These are phyloP conservation scores for Pestalotiopsis sp. DNA, from an alignment of 2,329 filamentous ascomycete species.

Conservation along the genomic window DNA sequence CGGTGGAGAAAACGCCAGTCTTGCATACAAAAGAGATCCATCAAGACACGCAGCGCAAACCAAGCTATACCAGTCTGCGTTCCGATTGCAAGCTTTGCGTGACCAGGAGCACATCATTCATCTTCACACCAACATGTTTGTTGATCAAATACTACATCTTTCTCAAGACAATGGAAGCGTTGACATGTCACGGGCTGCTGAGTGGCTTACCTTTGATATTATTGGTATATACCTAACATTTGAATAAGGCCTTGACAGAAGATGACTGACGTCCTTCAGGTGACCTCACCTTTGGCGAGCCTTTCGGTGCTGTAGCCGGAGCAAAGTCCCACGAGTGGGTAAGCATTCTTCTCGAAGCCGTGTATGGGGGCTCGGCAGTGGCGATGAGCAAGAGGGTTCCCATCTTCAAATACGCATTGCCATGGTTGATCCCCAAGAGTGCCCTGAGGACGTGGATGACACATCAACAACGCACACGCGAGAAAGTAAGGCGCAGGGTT, in stretches of 20 bases:
- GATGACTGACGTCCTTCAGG: conserved; percentile 11
- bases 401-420: conserved; percentile 11
- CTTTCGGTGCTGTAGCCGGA: conserved; percentile 19
- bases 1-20: conserved; percentile 16
- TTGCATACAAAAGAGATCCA: conserved; percentile 22
- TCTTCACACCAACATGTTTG: conserved; percentile 21
- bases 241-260: not conserved
- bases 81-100: conserved; percentile 21
- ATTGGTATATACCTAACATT: conserved; percentile 14
- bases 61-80: conserved; percentile 22
- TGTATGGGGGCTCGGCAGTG: conserved; percentile 14
- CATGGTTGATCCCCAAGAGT: not conserved
- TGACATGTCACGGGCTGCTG: conserved; percentile 21
- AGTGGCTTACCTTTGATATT: conserved; percentile 28
- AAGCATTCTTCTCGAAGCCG: conserved; percentile 16
- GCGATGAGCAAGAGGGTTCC: conserved; percentile 18
- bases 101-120: conserved; percentile 26
- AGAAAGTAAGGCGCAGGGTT: conserved; percentile 18
- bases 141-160: conserved; percentile 17
- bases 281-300: conserved; percentile 22
- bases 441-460: conserved; percentile 8
- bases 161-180: conserved; percentile 12
- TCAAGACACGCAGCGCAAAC: conserved; percentile 22
- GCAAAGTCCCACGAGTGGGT: conserved; percentile 20
- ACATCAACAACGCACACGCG: conserved; percentile 16